These are phyloP conservation scores for Hypoxylon fuscum DNA, from an alignment of 495 filamentous ascomycete genomes.

Conservation along the genomic window DNA sequence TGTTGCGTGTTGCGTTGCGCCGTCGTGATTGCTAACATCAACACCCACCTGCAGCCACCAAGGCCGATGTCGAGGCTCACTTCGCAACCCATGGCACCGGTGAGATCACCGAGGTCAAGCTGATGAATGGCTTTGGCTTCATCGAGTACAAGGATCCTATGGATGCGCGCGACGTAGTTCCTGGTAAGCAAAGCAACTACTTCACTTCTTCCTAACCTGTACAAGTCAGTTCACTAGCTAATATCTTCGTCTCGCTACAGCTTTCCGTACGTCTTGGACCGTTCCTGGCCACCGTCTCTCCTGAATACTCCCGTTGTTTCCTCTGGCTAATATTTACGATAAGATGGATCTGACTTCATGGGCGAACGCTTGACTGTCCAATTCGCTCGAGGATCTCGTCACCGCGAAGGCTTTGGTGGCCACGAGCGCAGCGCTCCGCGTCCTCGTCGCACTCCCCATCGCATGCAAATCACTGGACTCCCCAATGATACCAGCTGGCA, in stretches of 20 bases:
- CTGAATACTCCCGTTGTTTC: conserved; percentile 38
- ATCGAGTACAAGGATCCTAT: conserved; percentile 98
- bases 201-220: not conserved
- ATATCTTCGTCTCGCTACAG: conserved; percentile 48
- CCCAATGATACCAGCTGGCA: conserved; percentile 99
- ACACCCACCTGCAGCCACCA: conserved; percentile 83
- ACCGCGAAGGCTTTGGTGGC: conserved; percentile 76
- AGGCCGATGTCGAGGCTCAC: conserved; percentile 94
- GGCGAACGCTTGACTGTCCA: conserved; percentile 96
- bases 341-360: conserved; percentile 98
- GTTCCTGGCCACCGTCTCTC: conserved; percentile 40
- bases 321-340: conserved; percentile 54
- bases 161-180: conserved; percentile 97
- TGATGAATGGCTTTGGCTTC: conserved; percentile 99
- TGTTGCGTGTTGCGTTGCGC: too few relatives aligned
- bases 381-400: conserved; percentile 93
- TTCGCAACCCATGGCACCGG: conserved; percentile 95
- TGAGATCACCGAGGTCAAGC: conserved; percentile 97
- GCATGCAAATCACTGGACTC: conserved; percentile 97
- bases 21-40: conserved; percentile 34
- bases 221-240: conserved; percentile 39
- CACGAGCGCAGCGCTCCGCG: conserved; percentile 83
- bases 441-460: conserved; percentile 90
- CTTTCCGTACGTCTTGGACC: conserved; percentile 63
- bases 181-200: conserved; percentile 68